Evolutionary conservation across 2,329 filamentous ascomycete genomes (phyloP), one percentile per base, ranked within the genome.

Genomic region (Ilyonectria mors-panacis): DNA sequence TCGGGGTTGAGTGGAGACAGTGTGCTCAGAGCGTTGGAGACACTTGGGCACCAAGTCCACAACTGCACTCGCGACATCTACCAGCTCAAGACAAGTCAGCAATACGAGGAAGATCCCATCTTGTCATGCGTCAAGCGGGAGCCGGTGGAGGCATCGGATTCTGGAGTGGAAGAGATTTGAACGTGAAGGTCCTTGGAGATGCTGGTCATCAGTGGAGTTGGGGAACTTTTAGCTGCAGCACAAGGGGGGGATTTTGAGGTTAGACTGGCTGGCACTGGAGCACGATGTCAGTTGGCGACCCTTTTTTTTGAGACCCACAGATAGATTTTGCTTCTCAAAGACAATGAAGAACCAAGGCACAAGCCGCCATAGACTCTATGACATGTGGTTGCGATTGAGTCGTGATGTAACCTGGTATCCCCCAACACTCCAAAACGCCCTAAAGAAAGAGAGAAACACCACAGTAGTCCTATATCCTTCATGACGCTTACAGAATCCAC

Each of bases 381-480:
- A 59, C 47, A 50, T 63, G 65, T 65, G 63, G 61, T 66, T 69
- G 65, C 53, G 58, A 69, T 68, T 71, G 70, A 72, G 68, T 70
- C 71, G 68, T 67, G 63, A 70, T 63, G 62, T 65, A 63, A 53
- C 63, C 65, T 73, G 73, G 73, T 74, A 75, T 74, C 73, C 66
- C 70, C 26, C 30, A 59, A 55, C 26, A 60, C 30, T 50, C 50
- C 57, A 61, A 48, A 67, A 67, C 44, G 59, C 60, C 65, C 37
- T 56, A 50, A 63, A 33, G 33, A 54, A 19, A 54, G 23, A 51
- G 21, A 28, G 28, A 37, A 51, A 59, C 15, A 60, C 37, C 56
- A 47, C 23, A 58, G 19, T 35, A 61, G 26, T 39, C 50, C 15
- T n/a, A 35, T 48, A 30, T 47, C 60, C 60, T 44, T 56, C 59